Conservation (phyloP, 352 stramenopile species). For the Peronospora tabacina region DNA sequence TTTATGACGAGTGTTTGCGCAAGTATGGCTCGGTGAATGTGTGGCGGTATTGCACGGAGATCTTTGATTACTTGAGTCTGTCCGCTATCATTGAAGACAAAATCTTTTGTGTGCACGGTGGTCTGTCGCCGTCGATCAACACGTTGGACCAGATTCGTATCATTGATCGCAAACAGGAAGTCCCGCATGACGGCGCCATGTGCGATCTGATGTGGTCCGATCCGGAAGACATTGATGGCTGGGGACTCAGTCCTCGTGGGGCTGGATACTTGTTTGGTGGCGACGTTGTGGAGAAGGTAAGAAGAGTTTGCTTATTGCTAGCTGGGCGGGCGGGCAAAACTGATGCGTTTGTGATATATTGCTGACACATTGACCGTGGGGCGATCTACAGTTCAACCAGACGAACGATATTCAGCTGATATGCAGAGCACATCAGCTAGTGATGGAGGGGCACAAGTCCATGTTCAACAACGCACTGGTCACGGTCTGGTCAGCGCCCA, state of each 20-base stretch:
- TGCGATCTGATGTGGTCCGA: conserved; percentile 96
- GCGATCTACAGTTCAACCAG: conserved; percentile 90
- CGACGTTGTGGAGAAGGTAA: conserved; percentile 94
- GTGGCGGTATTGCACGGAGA: conserved; percentile 99
- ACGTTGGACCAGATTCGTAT: conserved; percentile 88
- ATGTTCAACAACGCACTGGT: conserved; percentile 98
- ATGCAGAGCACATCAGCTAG: conserved; percentile 96
- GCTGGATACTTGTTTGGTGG: conserved; percentile 98
- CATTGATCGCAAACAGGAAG: conserved; percentile 97
- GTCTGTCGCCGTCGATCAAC: conserved; percentile 90
- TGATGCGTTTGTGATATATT: background rate
- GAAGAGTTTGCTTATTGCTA: background rate
- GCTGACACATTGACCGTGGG: conserved; percentile 3
- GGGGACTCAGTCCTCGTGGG: conserved; percentile 94
- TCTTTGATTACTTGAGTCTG: conserved; percentile 99
- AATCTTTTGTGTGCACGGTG: conserved; percentile 99
- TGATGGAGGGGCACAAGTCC: conserved; percentile 87
- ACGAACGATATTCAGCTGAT: conserved; percentile 97
- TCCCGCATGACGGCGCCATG: conserved; percentile 98
- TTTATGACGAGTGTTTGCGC: conserved; percentile 98
- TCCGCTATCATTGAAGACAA: conserved; percentile 98
- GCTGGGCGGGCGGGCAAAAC: background rate
- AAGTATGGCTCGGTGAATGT: conserved; percentile 99
- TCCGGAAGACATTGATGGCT: conserved; percentile 97
- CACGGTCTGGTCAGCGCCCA: conserved; percentile 98